Evolutionary conservation across 805 yeast species (phyloP).

Genomic region (Candida jianshihensis): DNA sequence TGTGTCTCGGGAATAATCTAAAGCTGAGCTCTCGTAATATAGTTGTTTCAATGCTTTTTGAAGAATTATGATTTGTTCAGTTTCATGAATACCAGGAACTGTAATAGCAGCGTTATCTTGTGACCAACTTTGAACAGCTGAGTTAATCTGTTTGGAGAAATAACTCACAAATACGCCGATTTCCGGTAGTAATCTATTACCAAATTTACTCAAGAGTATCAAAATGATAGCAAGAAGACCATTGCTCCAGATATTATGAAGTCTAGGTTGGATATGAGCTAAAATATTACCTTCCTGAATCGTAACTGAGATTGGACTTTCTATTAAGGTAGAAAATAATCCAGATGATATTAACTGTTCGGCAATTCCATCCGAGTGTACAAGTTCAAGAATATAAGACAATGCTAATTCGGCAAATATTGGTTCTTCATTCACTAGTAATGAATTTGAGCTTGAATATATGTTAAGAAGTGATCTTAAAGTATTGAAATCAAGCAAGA

Average conservation of each 20-base stretch:
- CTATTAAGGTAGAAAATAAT: constrained; percentile 58
- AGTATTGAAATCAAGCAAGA: constrained; percentile 52
- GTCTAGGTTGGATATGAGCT: constrained; percentile 42
- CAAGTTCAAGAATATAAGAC: constrained; percentile 61
- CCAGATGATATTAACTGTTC: constrained; percentile 60
- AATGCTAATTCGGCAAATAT: constrained; percentile 67
- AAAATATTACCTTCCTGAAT: constrained; percentile 61
- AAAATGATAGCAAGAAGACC: constrained; percentile 69
- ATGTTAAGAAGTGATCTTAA: constrained; percentile 55
- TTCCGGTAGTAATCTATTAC: constrained; percentile 58
- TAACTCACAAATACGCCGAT: constrained; percentile 52
- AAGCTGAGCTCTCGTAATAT: constrained; percentile 37
- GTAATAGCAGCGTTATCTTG: constrained; percentile 45
- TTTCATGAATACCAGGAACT: constrained; percentile 47
- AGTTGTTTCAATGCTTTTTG: constrained; percentile 49
- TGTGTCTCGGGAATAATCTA: constrained; percentile 14
- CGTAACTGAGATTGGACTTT: constrained; percentile 61
- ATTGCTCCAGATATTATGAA: constrained; percentile 80
- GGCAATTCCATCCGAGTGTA: constrained; percentile 55
- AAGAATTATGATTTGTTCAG: constrained; percentile 60
- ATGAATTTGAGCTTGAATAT: constrained; percentile 60
- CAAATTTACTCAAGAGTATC: constrained; percentile 53
- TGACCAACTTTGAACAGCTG: constrained; percentile 65
- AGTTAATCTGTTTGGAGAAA: constrained; percentile 59
- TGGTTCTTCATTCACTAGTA: constrained; percentile 55